Base-by-base conservation (phyloP, 176 grass and related monocot genomes). In the Oryza nivara region DNA sequence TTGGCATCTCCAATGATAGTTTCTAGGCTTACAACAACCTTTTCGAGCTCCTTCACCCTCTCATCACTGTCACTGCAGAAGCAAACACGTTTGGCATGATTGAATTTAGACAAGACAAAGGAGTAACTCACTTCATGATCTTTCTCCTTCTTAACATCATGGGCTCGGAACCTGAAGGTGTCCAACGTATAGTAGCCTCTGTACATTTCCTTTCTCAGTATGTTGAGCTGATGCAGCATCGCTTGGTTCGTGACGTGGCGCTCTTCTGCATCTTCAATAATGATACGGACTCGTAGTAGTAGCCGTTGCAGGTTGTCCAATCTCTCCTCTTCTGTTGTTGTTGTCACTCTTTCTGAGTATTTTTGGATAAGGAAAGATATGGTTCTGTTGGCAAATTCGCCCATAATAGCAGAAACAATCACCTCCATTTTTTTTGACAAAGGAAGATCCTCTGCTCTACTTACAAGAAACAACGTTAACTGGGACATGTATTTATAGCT, bases 221-320 rank as follows among this genome's bases (percentile, higher is more conserved):
- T 68, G 15, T 36, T 68, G 26, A 32, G 65, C 65, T 67, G 65
- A 23, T 67, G 23, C 23, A 30, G 11, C 25, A 67, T 67, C 0
- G 0, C 65, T 28, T 67, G 23, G 65, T 30, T 30, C 12, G 11
- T 67, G 63, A 65, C 25, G 63, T 13, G 63, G 3, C 63, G 23
- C 49, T 26, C 45, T 16, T 76, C 74, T 1, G 74, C 74, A 17
- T 76, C 74, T 51, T 76, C 74, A 9, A 76, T 51, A 19, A 76
- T 54, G 51, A 19, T 19, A 5, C 51, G 28, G 2, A 22, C 51
- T 34, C 51, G 51, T 16, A 38, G 51, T n/a, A 76, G 51, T 51
- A 76, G 49, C 30, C 74, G 17, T 11, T 52, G 49, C 51, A 76
- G 30, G 48, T 30, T 75, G 47, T 54, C 23, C 73, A 56, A 22